These are phyloP conservation scores for Rhynchosporium graminicola DNA, from an alignment of 2,329 filamentous ascomycete species.

Conservation along the genomic window DNA sequence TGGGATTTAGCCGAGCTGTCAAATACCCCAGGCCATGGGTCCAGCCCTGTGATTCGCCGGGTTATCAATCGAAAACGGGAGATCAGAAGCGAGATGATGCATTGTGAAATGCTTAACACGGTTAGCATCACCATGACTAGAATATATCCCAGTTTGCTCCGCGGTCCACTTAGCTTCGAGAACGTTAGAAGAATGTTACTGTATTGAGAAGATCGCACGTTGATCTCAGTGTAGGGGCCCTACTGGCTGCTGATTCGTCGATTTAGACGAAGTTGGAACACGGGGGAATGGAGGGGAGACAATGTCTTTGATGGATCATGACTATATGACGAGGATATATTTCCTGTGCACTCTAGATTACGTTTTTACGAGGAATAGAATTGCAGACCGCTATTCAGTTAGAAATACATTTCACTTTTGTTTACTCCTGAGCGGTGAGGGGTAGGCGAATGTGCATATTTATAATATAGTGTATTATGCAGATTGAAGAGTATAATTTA, in stretches of 20 bases:
- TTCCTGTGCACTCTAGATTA: not conserved
- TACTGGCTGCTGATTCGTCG: not conserved
- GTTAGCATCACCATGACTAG: too few species aligned
- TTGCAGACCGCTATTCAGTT: conserved; percentile 8
- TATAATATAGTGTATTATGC: too few species aligned
- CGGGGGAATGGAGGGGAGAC: not conserved
- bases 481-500: too few species aligned
- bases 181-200: conserved; percentile 12
- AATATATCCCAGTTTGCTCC: not conserved
- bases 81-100: conserved; percentile 5
- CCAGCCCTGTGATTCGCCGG: not conserved
- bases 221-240: not conserved
- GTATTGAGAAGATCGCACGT: not conserved
- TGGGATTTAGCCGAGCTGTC: conserved; percentile 1
- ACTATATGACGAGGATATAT: not conserved
- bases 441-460: too few species aligned
- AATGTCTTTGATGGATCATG: not conserved
- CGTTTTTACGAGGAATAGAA: not conserved
- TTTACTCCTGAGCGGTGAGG: too few species aligned
- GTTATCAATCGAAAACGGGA: conserved; percentile 10
- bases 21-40: not conserved
- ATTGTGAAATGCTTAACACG: too few species aligned
- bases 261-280: not conserved
- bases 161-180: conserved; percentile 11
- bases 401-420: not conserved